Conservation (phyloP, 805 yeast genomes). For the Wickerhamiella azyma region DNA sequence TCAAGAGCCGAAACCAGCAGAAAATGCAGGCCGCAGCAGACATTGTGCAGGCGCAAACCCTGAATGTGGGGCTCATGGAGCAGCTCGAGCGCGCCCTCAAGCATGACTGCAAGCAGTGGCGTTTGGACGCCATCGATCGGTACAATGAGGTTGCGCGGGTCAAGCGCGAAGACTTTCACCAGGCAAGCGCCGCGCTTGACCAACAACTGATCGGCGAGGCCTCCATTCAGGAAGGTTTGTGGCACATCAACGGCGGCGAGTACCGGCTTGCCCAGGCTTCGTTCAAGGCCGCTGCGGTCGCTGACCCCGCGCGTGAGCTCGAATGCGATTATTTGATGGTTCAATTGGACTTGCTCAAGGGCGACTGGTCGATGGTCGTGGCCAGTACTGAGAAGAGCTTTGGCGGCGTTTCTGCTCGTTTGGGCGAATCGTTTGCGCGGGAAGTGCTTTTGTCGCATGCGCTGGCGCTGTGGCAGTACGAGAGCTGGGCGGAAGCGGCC, state of each 20-base stretch:
- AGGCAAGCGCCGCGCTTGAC: slow-evolving; percentile 1
- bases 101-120: background rate
- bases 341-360: slow-evolving; percentile 7
- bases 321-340: background rate
- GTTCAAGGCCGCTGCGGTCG: slow-evolving; percentile 1
- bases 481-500: background rate
- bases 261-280: slow-evolving; percentile 6
- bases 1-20: background rate
- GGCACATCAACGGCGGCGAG: slow-evolving; percentile 6
- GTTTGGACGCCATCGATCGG: background rate
- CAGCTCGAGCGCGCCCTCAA: background rate
- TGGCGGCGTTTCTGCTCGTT: background rate
- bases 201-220: background rate
- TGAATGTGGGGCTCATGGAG: background rate
- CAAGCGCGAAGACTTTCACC: background rate
- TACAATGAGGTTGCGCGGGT: slow-evolving; percentile 4
- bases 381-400: background rate
- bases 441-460: slow-evolving; percentile 1
- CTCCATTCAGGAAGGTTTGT: slow-evolving; percentile 4
- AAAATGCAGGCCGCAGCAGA: background rate
- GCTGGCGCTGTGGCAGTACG: slow-evolving; percentile 3
- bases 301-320: background rate
- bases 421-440: background rate
- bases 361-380: background rate
- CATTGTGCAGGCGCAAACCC: background rate